Evolutionary conservation across 345 rosid genomes (phyloP), one percentile per base, ranked within the genome.

Genomic region (Salix caprea): DNA sequence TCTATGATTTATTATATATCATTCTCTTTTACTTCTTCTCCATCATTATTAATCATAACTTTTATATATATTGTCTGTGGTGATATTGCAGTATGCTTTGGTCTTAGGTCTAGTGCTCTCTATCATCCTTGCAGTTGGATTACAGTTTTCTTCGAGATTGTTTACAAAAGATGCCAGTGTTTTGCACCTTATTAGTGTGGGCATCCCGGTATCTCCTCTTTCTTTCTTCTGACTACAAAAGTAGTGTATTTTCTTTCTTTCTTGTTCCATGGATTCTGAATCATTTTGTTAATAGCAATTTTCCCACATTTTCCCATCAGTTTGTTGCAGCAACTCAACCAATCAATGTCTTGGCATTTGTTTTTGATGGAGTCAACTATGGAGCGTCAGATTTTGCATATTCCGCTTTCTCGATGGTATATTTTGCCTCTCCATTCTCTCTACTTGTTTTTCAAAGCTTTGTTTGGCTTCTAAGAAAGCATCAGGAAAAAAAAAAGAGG

Each of bases 381-480:
- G 83, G 83, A 62, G 80, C 80, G 48, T 80, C 83, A 23, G 80
- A 80, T 44, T 81, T 81, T 69, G 80, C 84, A 28, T 81, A 72
- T 34, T 77, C 80, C 21, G 74, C 80, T 15, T 76, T 73, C 70
- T 77, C 84, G 13, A 81, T 81, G 84, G 84, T 81, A 81, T 23
- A 13, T 30, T 24, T 72, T 36, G 15, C 26, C 37, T 46, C 15
- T 44, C 48, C 3, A 44, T 44, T 44, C 48, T 44, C 48, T 10
- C 16, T 44, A 44, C 48, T 44, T 44, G 48, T 44, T 44, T 44
- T 44, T 44, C 15, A 44, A 44, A 28, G 39, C 44, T 66, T 46
- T 2, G 1, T 44, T 39, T 2, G 34, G 58, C 16, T 13, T 14
- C 6, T 9, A 5, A 74, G 70, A 18, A 28, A 40, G 40, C 0